Base-by-base conservation (phyloP, 2,329 filamentous ascomycete species). In the Leptographium lundbergii region DNA sequence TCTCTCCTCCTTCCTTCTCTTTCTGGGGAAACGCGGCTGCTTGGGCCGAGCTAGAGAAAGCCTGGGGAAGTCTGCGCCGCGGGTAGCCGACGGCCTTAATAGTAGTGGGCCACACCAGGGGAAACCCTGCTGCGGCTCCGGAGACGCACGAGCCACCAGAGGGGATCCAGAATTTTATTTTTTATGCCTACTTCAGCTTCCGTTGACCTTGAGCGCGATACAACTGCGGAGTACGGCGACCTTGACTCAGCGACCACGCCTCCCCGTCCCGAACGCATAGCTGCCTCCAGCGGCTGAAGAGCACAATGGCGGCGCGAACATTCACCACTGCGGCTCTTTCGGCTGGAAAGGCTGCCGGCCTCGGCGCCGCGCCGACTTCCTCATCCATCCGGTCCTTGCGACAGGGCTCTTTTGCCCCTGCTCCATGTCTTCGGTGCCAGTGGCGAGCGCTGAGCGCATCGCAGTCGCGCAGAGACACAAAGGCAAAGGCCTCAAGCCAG, bases 361-460 rank as follows among this genome's bases (percentile, higher is more conserved):
- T 45, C 6, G 42, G 42, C 42, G 42, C 42, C 17, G 19, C 19
- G 42, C 17, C 42, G 6, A 9, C 17, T 4, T 36, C 14, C 5
- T 24, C 47, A 24, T 6, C 11, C 36, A 25, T 13, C 24, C 9
- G 11, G 22, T 25, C 22, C 24, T 34, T 29, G 51, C 27, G 29
- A 10, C 17, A n/a, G 10, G 25, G 17, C 6, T 11, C 14, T 45
- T 24, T 19, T 36, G 55, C 50, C 11, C 19, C 62, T 17, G 54
- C 45, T 4, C 22, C 73, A 57, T 81, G 79, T 66, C 67, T 77
- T 17, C 61, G 75, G 56, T 82, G 80, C 69, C 77, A 79, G 72
- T 77, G 77, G 69, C 76, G 63, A 3, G 14, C 59, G 6, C 59
- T 66, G n/a, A 58, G 56, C 27, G 22, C 29, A 1, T 57, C 60